Evolutionary conservation across 2,329 filamentous ascomycete genomes (phyloP), one percentile per base, ranked within the genome.

Genomic region (Clathrospora elynae): DNA sequence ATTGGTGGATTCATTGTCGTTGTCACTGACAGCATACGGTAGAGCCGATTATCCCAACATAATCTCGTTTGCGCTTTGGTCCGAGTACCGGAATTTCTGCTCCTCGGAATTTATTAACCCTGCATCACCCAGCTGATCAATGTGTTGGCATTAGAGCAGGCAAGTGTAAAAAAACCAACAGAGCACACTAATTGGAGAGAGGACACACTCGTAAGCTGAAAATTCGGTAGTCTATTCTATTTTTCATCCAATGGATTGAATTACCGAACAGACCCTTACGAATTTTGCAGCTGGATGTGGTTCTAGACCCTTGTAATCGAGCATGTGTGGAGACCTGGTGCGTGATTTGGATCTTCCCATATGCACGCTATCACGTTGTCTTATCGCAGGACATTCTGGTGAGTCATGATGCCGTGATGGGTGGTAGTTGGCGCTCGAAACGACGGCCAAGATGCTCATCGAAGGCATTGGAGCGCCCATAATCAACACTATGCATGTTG

Each of bases 351-450:
- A 35, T 28, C 32, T 30, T 35, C n/a, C 24, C 35, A 42, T 24
- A 42, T 30, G 34, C 46, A 55, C 38, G 22, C 44, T 46, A 43
- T 50, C 47, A 49, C 42, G 26, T 33, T 35, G 35, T 49, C 47
- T 57, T 55, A 51, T 50, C 49, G 52, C 39, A 47, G 37, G 35
- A 39, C 35, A 29, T 51, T 51, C 52, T 51, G 55, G 51, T 54
- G 50, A 59, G 43, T 26, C 20, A 30, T 34, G 26, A 32, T 28
- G 32, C 30, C 35, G 18, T 22, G 17, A 39, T 39, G 24, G 28
- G 28, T 38, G 32, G 24, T 34, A 40, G 13, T 35, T 8, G 30
- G 31, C 17, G 19, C 24, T 22, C 34, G 39, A 39, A 24, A 13
- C 42, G 34, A 33, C 31, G 40, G 39, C 42, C 23, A 44, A 48